Evolutionary conservation across 495 filamentous ascomycete species (phyloP), one percentile per base, ranked within the genome.

Genomic region (Neurospora sp.): DNA sequence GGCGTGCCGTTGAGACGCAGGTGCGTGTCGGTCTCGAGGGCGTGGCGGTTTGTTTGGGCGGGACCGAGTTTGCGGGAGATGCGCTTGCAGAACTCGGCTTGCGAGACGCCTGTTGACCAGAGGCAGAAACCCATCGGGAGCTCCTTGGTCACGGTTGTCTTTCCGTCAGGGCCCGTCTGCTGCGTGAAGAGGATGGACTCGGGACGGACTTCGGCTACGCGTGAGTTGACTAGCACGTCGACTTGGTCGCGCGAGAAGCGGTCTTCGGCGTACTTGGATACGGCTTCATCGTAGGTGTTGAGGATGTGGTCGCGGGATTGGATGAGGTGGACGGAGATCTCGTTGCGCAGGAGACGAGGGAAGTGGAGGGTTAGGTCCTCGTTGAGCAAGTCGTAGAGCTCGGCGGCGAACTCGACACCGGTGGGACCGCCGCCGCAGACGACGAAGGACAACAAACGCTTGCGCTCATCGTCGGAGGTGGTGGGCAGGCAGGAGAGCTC

Each of bases 21-120:
- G 81, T 99, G 94, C 5, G 93, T 89, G 82, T 99, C 96, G 0
- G 96, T 99, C 79, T 98, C 96, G 11, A 99, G 87, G 18, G 96
- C 96, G 77, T 94, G 94, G 42, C 87, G 88, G 82, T 99, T 99
- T 69, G 88, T 92, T 79, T 99, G 96, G 10, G 83, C 80, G 2
- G 86, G 80, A 66, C 93, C 90, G 18, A 97, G 86, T 76, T 92
- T 91, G 3, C 83, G 83, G 9, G 93, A 90, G 12, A 98, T 84
- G 5, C 82, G 88, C 81, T 93, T 88, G 81, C 88, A 91, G 75
- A 99, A 89, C 12, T 92, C 89, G 20, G 92, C 91, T 80, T 97
- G 96, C 1, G 94, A 91, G 48, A 99, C 95, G 72, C 96, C 96
- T 2, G 96, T 99, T 0, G 96, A 98, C 96, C 96, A 99, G 7